These are phyloP conservation scores for Cryptococcus neoformans DNA, from an alignment of 1,284 basidiomycete genomes.

Conservation along the genomic window DNA sequence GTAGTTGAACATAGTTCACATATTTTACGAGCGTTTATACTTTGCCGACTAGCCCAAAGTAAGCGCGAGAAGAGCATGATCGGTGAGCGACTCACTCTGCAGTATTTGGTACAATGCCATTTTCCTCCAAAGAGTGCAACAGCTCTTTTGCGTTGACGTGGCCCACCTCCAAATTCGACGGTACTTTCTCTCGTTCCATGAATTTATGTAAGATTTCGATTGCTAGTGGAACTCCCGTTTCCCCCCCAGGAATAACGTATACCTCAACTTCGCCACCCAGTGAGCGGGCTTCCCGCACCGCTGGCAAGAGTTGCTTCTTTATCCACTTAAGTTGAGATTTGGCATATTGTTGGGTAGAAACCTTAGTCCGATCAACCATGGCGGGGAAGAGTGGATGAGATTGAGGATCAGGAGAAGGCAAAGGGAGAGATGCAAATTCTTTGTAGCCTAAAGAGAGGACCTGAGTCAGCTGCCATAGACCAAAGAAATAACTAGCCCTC, in stretches of 20 bases:
- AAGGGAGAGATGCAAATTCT: slow-evolving; percentile 65
- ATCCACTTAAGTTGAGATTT: slow-evolving; percentile 92
- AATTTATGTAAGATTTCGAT: slow-evolving; percentile 62
- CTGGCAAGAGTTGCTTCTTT: slow-evolving; percentile 81
- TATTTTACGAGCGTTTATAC: slow-evolving; percentile 60
- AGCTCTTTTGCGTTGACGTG: slow-evolving; percentile 55
- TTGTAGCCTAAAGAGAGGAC: slow-evolving; percentile 65
- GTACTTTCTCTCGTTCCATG: slow-evolving; percentile 56
- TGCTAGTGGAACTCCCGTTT: slow-evolving; percentile 60
- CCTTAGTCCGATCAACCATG: slow-evolving; percentile 77
- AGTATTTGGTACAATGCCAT: slow-evolving; percentile 29
- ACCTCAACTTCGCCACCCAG: slow-evolving; percentile 44
- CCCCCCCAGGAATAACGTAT: slow-evolving; percentile 54
- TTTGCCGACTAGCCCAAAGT: slow-evolving; percentile 53
- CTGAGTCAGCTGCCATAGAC: not conserved
- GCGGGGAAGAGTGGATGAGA: slow-evolving; percentile 50
- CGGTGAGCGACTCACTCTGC: slow-evolving; percentile 48
- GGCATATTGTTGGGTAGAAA: slow-evolving; percentile 86
- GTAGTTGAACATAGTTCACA: slow-evolving; percentile 71
- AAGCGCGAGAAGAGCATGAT: slow-evolving; percentile 4
- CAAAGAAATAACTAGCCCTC: not conserved
- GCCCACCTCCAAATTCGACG: slow-evolving; percentile 61
- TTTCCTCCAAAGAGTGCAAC: slow-evolving; percentile 53
- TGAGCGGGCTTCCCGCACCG: slow-evolving; percentile 57
- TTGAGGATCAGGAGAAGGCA: slow-evolving; percentile 19